phyloP scores from a whole-genome alignment of 1,284 basidiomycete species.

The Boletellus deceptivus region DNA sequence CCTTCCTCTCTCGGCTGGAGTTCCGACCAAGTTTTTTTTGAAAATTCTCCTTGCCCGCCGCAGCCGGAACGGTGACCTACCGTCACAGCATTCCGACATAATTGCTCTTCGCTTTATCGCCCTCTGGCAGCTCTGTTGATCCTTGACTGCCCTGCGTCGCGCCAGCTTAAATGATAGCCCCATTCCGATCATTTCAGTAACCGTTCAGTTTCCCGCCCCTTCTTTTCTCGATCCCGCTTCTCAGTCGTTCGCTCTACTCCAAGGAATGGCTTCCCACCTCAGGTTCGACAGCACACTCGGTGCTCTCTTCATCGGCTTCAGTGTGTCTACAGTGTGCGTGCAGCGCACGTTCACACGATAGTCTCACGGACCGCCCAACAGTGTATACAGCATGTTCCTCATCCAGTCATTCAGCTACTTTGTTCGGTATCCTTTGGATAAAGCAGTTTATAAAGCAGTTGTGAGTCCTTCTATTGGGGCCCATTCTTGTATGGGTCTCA shows the following conservation, averaged over 20 bases:
- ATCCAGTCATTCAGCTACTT: conserved; percentile 56
- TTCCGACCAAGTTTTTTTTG: conserved; percentile 2
- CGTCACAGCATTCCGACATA: conserved; percentile 1
- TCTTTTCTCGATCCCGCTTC: conserved; percentile 1
- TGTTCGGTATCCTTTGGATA: conserved; percentile 53
- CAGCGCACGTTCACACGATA: conserved; percentile 9
- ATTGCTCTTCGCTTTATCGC: neutral
- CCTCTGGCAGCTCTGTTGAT: conserved; percentile 10
- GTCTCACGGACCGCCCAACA: conserved; percentile 16
- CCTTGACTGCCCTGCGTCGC: conserved; percentile 6
- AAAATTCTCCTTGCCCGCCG: neutral
- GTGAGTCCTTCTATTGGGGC: conserved; percentile 38
- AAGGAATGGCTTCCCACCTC: conserved; percentile 16
- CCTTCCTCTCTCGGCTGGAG: neutral
- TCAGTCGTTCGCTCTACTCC: neutral
- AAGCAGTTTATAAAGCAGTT: conserved; percentile 49
- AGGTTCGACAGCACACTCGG: conserved; percentile 54
- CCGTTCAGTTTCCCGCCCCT: neutral
- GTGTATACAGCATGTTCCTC: conserved; percentile 49
- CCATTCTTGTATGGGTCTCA: neutral
- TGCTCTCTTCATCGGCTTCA: conserved; percentile 57
- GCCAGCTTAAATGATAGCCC: conserved; percentile 12
- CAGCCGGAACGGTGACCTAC: neutral
- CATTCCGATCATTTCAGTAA: neutral
- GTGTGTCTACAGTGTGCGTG: conserved; percentile 44